Conservation (phyloP, 192 early-diverging fungal species). For the Entomortierella chlamydospora region DNA sequence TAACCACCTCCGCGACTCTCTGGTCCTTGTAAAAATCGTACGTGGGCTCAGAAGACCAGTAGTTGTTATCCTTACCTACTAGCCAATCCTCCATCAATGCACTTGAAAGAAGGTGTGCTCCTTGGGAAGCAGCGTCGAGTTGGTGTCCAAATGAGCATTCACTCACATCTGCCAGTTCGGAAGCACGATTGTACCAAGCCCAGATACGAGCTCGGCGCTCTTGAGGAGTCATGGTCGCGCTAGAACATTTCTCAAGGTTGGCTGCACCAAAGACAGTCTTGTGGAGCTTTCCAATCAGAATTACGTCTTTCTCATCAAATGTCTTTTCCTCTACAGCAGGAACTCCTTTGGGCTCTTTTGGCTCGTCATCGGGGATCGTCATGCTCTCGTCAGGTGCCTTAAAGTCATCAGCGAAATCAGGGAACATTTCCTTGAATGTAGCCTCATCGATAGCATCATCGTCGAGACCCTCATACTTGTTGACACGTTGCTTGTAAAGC, state of each 20-base stretch:
- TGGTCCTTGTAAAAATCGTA: constrained; percentile 93
- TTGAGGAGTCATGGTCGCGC: constrained; percentile 23
- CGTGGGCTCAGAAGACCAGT: constrained; percentile 59
- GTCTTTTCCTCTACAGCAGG: constrained; percentile 53
- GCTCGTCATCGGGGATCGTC: constrained; percentile 49
- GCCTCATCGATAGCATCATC: constrained; percentile 78
- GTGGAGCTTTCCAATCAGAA: constrained; percentile 66
- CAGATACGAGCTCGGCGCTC: constrained; percentile 50
- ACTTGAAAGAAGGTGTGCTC: constrained; percentile 65
- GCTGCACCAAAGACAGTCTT: constrained; percentile 45
- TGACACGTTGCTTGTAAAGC: constrained; percentile 66
- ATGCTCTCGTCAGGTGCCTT: constrained; percentile 68
- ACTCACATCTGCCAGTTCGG: constrained; percentile 56
- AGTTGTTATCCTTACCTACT: constrained; percentile 41
- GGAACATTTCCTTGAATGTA: constrained; percentile 83
- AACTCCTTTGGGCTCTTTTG: constrained; percentile 16
- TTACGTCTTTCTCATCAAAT: constrained; percentile 60
- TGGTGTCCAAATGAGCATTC: constrained; percentile 61
- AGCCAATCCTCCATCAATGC: constrained; percentile 64
- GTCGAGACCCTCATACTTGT: constrained; percentile 59
- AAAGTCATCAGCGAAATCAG: constrained; percentile 87
- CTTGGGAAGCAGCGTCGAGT: constrained; percentile 57
- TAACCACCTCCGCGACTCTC: constrained; percentile 79
- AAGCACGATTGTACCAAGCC: constrained; percentile 58
- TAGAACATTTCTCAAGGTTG: constrained; percentile 32